phyloP scores from a whole-genome alignment of 345 rosid genomes.

The Durio zibethinus region DNA sequence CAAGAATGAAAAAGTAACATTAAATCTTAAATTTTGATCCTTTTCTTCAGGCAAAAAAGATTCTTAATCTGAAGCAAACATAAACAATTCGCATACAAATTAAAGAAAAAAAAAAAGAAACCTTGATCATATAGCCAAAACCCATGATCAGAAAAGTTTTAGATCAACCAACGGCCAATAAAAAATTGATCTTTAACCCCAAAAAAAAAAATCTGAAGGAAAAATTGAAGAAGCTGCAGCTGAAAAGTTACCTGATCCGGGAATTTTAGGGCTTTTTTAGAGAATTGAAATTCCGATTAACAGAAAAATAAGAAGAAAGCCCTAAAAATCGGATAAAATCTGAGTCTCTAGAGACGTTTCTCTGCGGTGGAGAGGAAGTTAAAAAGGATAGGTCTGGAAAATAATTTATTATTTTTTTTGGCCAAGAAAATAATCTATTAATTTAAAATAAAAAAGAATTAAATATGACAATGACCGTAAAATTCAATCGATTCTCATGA shows the following conservation, averaged over 20 bases:
- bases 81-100: neutral
- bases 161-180: neutral
- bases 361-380: neutral
- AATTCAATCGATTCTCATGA: no score
- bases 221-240: neutral
- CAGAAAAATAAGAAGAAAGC: neutral
- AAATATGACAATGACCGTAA: no score
- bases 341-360: neutral
- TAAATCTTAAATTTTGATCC: neutral
- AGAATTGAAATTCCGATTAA: neutral
- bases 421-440: no score
- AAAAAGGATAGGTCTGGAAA: neutral
- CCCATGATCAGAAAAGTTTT: neutral
- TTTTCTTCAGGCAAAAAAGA: neutral
- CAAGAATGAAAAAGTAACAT: neutral
- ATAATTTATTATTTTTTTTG: neutral
- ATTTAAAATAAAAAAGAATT: neutral
- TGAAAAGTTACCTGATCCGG: conserved; percentile 5
- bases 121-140: neutral
- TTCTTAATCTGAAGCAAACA: neutral
- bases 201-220: neutral
- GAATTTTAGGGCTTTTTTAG: neutral
- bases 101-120: neutral
- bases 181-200: neutral
- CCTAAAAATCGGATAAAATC: neutral